Conservation (phyloP, 148 eudicot species). For the Amaranthus cruentus region DNA sequence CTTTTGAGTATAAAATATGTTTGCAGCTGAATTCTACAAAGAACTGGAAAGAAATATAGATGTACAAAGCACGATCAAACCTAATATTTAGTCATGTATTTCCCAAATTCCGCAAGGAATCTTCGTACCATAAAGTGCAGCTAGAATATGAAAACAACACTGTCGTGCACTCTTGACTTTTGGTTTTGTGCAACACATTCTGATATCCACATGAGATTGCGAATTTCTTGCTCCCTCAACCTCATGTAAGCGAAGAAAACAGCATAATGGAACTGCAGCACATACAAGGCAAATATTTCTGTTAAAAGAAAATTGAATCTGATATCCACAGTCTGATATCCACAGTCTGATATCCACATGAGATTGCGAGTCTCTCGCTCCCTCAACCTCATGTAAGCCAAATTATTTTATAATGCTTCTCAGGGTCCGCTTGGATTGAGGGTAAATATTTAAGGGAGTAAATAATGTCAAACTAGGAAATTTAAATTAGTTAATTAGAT, state of each 20-base stretch:
- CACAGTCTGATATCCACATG: too few species aligned
- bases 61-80: slow-evolving; percentile 22
- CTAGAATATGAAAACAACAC: slow-evolving; percentile 93
- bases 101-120: background rate
- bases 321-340: too few species aligned
- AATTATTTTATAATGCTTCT: too few species aligned
- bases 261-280: slow-evolving; percentile 85
- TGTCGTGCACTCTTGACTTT: slow-evolving; percentile 94
- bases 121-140: slow-evolving; percentile 3
- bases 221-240: slow-evolving; percentile 94
- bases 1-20: slow-evolving; percentile 20
- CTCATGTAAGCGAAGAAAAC: slow-evolving; percentile 95
- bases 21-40: slow-evolving; percentile 20
- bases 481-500: too few species aligned
- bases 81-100: slow-evolving; percentile 9
- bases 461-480: too few species aligned
- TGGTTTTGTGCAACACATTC: slow-evolving; percentile 99
- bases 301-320: background rate
- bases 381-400: too few species aligned
- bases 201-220: slow-evolving; percentile 99
- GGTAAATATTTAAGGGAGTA: background rate
- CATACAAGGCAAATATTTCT: slow-evolving; percentile 3
- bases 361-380: too few species aligned
- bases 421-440: background rate
- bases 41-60: slow-evolving; percentile 3